Base-by-base conservation (phyloP, 352 stramenopile genomes). In the Pythium volutum region DNA sequence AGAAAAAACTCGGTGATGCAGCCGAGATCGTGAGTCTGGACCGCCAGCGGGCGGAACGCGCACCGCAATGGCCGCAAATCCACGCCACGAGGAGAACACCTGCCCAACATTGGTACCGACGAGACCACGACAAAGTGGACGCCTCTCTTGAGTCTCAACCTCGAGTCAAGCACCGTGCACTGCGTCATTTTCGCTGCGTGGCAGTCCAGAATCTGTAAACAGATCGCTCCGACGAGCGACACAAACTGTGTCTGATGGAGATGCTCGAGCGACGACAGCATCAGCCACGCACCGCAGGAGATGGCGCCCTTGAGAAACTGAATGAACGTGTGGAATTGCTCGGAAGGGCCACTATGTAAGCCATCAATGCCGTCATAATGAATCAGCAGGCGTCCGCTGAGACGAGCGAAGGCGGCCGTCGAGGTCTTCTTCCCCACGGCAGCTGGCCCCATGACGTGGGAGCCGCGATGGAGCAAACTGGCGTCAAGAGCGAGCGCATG, bases 231-330 rank as follows among this genome's bases (percentile, higher is more conserved):
- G 8, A 86, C 43, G 4, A 76, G 50, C 0, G 70, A 74, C 1
- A 79, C 34, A 10, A 62, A 63, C n/a, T 60, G 49, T 1, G 26
- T 47, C 2, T 26, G 10, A 2, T 69, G 42, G 9, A 88, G 38
- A 0, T 81, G 66, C 1, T 84, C 61, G 12, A 76, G 73, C 23
- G 71, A 57, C 4, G 84, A 64, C 27, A 70, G 74, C 15, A 93
- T 49, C 3, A 67, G 55, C 81, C 81, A 90, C 16, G 81, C 78
- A 4, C 76, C 80, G n/a, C 64, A 77, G 0, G 73, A 66, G 14
- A 78, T 71, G 3, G 75, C 69, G 0, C 76, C 84, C 58, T 81
- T 88, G 18, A 88, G 36, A 26, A 84, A 85, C 49, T 72, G 67
- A 1, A 60, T 51, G 12, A 89, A 27, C 2, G 59, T 45, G 3